A percentile compares a stretch with the other conserved stretches of the same genome.
These are phyloP conservation scores for Fagus sylvatica DNA, from an alignment of 306 rosid species.

Conservation along the genomic window DNA sequence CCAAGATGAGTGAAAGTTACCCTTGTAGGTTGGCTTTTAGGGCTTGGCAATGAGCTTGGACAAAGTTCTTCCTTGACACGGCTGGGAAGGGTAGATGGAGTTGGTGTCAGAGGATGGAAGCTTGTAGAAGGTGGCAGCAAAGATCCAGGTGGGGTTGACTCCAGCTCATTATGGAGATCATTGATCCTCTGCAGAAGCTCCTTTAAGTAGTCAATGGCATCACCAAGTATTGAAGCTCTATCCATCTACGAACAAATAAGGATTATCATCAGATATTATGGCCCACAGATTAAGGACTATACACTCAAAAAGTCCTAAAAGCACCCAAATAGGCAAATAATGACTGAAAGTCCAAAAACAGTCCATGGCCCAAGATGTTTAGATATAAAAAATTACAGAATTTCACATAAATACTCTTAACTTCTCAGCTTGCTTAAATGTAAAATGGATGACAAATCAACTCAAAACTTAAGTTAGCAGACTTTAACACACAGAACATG, in stretches of 20 bases:
- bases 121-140: constrained; percentile 60
- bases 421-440: constrained; percentile 19
- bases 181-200: constrained; percentile 91
- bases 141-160: constrained; percentile 73
- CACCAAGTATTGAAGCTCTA: constrained; percentile 97
- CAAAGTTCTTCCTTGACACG: constrained; percentile 92
- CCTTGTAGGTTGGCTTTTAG: constrained; percentile 77
- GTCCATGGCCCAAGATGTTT: not conserved
- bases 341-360: not conserved
- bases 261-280: constrained; percentile 18
- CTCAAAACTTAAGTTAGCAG: constrained; percentile 1
- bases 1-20: constrained; percentile 42
- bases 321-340: not conserved
- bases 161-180: constrained; percentile 85
- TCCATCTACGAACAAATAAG: constrained; percentile 67
- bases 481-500: not conserved
- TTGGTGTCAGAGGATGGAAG: constrained; percentile 83
- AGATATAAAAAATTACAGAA: constrained; percentile 1
- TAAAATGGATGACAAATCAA: constrained; percentile 8
- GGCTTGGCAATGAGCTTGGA: constrained; percentile 72
- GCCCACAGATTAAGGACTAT: not conserved
- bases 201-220: constrained; percentile 94
- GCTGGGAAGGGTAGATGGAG: constrained; percentile 68
- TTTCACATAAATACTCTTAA: not conserved
- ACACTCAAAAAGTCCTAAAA: not conserved